Conservation (phyloP, 257 asterid genomes). For the Capsicum rhomboideum region DNA sequence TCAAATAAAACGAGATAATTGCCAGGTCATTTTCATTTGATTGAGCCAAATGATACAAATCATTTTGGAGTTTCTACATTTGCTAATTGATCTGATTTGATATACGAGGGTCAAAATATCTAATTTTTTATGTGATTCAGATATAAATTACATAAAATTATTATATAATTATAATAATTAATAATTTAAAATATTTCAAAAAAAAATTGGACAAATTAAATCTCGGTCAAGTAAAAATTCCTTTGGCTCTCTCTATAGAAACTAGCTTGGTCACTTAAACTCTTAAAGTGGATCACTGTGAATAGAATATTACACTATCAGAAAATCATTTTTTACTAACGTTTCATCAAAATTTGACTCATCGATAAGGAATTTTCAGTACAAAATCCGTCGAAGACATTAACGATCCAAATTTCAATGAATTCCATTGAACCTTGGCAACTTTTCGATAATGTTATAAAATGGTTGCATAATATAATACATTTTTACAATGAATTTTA, state of each 20-base stretch:
- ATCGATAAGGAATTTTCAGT: too few species aligned
- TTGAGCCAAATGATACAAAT: neutral
- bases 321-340: accelerated
- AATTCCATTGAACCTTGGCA: too few species aligned
- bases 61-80: neutral
- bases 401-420: neutral
- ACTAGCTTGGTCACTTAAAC: too few species aligned
- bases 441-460: neutral
- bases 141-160: neutral
- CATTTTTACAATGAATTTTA: neutral
- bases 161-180: neutral
- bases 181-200: neutral
- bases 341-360: neutral
- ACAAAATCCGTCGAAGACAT: neutral
- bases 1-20: neutral
- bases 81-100: neutral
- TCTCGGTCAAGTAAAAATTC: accelerated
- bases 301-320: neutral
- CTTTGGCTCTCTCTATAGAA: neutral
- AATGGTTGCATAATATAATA: neutral
- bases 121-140: neutral
- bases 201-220: neutral
- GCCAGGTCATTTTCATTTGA: neutral
- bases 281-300: accelerated
- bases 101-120: neutral